Base-by-base conservation (phyloP, 2,329 filamentous ascomycete genomes). In the Aureobasidium sp. region DNA sequence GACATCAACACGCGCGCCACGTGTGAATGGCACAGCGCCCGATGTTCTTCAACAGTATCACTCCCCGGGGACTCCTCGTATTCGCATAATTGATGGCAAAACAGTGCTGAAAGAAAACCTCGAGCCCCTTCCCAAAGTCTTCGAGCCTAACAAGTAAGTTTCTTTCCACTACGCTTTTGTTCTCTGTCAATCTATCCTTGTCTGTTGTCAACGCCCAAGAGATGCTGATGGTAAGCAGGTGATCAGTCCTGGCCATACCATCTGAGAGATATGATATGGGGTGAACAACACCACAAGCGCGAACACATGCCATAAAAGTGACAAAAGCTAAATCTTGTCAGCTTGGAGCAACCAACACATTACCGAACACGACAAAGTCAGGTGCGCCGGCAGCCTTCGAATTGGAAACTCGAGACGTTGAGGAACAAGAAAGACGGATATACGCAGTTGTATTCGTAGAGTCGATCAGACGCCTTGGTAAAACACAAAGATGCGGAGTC, bases 51-150 rank as follows among this genome's bases (percentile, higher is more conserved):
- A 48, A 27, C 37, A 56, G 43, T 62, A 47, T 47, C 60, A 62
- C 51, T 56, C 32, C 37, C 60, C 60, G 20, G 64, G 65, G 6
- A 62, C 59, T 10, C 65, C 65, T 34, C 62, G 63, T 27, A 24
- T 66, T 32, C 62, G 61, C 43, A 36, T 66, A 37, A 62, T 65
- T 24, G 65, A 66, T 53, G 63, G 65, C 4, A 66, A 66, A 47
- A 63, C 60, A 27, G 50, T 62, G 39, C 27, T 63, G 8, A 65
- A 63, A 48, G 65, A 65, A 43, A 65, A 65, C n/a, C 36, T 66
- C 41, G 61, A 65, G 34, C 63, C 51, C 10, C 55, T 41, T 12
- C 60, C 60, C 34, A 37, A 37, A 37, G 34, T 37, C 4, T 62
- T 62, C 26, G 50, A 56, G 15, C 8, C 55, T 48, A 43, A 37